phyloP scores from a whole-genome alignment of 2,329 filamentous ascomycete species.

The Paramyrothecium roridum region DNA sequence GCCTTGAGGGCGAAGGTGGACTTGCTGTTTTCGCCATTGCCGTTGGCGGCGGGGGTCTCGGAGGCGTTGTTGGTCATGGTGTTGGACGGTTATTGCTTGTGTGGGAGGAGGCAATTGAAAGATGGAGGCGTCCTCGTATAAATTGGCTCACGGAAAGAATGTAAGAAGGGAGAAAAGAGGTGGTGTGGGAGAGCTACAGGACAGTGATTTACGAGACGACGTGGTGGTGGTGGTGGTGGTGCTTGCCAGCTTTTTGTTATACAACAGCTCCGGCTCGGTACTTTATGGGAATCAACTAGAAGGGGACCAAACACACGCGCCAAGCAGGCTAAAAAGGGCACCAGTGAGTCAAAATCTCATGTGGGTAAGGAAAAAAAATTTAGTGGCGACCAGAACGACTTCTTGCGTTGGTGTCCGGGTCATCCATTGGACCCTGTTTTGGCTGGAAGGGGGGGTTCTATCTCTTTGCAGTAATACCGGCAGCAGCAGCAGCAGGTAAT shows the following conservation, averaged over 20 bases:
- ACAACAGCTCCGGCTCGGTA: no score
- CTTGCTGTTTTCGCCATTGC: conserved; percentile 25
- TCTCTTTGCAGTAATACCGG: no score
- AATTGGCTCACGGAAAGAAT: background rate
- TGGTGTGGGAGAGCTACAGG: background rate
- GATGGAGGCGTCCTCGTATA: background rate
- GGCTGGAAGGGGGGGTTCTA: no score
- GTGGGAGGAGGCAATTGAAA: conserved; percentile 1
- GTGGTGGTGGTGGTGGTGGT: background rate
- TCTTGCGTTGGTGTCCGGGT: no score
- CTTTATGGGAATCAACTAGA: background rate
- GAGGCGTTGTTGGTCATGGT: conserved; percentile 27
- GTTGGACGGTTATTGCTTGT: conserved; percentile 4
- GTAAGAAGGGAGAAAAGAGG: conserved; percentile 1
- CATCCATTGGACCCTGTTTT: no score
- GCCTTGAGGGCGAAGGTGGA: conserved; percentile 85
- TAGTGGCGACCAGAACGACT: no score
- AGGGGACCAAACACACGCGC: background rate
- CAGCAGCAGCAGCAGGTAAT: no score
- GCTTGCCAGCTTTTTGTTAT: background rate
- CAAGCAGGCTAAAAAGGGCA: background rate
- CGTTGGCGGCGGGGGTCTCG: conserved; percentile 16
- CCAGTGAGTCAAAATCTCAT: background rate
- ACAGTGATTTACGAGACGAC: background rate
- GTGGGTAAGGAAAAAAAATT: background rate